Conservation (phyloP, 768 basidiomycete species). For the Amanita thiersii region DNA sequence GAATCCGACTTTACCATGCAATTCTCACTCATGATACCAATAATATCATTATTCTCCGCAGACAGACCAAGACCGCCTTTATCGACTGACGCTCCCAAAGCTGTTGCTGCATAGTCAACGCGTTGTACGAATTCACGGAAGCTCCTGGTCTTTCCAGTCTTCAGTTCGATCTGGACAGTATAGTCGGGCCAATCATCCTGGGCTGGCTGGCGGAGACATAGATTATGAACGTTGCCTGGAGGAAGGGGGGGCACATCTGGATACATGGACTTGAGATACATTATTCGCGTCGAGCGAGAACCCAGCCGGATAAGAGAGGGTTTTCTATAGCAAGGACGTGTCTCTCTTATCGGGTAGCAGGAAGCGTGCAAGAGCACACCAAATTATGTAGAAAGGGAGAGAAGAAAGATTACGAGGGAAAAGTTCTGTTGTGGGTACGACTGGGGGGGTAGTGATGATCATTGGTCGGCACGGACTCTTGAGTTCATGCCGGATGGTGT, state of each 20-base stretch:
- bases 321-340: too few relatives aligned
- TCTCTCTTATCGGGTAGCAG: too few relatives aligned
- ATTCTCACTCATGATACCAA: slow-evolving; percentile 68
- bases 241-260: slow-evolving; percentile 42
- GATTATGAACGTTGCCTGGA: slow-evolving; percentile 45
- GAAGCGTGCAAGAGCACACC: too few relatives aligned
- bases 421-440: too few relatives aligned
- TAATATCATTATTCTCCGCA: slow-evolving; percentile 40
- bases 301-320: too few relatives aligned
- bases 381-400: too few relatives aligned
- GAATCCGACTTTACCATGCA: slow-evolving; percentile 39
- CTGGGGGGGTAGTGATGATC: too few relatives aligned
- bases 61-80: slow-evolving; percentile 52
- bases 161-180: slow-evolving; percentile 46
- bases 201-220: slow-evolving; percentile 47
- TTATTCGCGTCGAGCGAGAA: too few relatives aligned
- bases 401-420: too few relatives aligned
- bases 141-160: slow-evolving; percentile 36
- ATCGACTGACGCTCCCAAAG: slow-evolving; percentile 34
- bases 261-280: slow-evolving; percentile 52
- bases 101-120: slow-evolving; percentile 49
- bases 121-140: slow-evolving; percentile 42
- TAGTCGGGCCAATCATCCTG: slow-evolving; percentile 50
- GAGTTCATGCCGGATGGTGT: too few relatives aligned
- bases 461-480: too few relatives aligned